Percentiles rank a stretch among this genome's conserved stretches.
phyloP scores from a whole-genome alignment of 176 grass and related monocot genomes.

The Themeda triandra region DNA sequence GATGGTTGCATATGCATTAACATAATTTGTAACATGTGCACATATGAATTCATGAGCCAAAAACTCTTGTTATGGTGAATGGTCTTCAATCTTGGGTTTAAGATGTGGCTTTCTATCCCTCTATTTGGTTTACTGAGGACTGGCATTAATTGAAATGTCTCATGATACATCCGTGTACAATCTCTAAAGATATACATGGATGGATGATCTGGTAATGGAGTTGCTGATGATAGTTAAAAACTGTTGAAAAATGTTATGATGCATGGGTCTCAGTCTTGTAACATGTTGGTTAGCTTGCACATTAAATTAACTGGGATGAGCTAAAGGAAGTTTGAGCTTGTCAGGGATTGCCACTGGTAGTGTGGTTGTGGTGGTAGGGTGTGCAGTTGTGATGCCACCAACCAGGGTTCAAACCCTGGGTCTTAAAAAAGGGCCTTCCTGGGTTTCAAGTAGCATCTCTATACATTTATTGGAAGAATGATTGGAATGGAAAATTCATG shows the following conservation, averaged over 20 bases:
- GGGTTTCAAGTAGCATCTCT: not conserved
- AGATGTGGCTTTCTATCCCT: not conserved
- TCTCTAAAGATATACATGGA: slow-evolving; percentile 7
- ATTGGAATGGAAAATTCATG: not conserved
- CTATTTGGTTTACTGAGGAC: not conserved
- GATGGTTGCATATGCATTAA: not conserved
- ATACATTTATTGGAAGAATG: not conserved
- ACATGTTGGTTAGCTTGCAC: not conserved
- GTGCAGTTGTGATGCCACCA: not conserved
- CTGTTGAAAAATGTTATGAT: not conserved
- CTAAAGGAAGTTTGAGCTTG: not conserved
- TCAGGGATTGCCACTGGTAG: not conserved
- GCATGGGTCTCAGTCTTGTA: not conserved
- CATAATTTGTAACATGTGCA: not conserved
- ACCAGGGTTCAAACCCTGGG: not conserved
- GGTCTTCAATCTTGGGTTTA: not conserved
- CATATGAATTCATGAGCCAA: not conserved
- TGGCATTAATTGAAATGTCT: not conserved
- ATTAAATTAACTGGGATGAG: not conserved
- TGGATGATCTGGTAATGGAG: not conserved
- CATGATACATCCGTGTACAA: not conserved
- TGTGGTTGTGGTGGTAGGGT: not conserved
- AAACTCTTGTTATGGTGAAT: not conserved
- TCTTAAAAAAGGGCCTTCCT: not conserved
- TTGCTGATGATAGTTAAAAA: not conserved